Percentiles rank a stretch among this genome's conserved stretches.
Conservation (phyloP, 2,329 filamentous ascomycete genomes). For the Colletotrichum sp. region DNA sequence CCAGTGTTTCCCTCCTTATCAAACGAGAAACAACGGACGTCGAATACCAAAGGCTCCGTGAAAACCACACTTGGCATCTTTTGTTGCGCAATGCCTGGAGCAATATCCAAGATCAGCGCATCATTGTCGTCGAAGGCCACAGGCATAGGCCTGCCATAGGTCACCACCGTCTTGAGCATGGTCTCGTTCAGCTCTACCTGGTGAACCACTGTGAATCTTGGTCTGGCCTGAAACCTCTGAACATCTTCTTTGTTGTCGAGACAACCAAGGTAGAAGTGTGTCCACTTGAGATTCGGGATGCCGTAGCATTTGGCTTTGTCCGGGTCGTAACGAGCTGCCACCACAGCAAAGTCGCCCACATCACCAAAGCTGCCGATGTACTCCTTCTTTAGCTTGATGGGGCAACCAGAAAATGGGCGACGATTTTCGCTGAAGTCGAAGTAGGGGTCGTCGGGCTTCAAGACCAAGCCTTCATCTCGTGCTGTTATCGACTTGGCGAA, state of each 20-base stretch:
- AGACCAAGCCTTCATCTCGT: conserved; percentile 77
- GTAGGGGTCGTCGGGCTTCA: conserved; percentile 84
- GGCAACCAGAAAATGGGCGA: conserved; percentile 50
- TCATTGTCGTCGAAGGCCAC: conserved; percentile 42
- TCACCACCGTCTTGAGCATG: conserved; percentile 56
- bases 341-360: conserved; percentile 80
- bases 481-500: conserved; percentile 72
- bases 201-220: conserved; percentile 72
- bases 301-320: conserved; percentile 62
- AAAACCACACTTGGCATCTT: conserved; percentile 62
- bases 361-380: conserved; percentile 81
- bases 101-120: conserved; percentile 50
- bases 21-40: conserved; percentile 81
- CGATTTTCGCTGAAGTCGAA: conserved; percentile 57
- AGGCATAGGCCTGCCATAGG: conserved; percentile 48
- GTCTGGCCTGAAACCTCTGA: conserved; percentile 52
- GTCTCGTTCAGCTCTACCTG: conserved; percentile 60
- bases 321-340: conserved; percentile 77
- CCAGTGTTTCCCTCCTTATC: conserved; percentile 72
- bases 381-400: conserved; percentile 89
- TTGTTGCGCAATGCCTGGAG: conserved; percentile 46
- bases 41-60: conserved; percentile 75
- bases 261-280: conserved; percentile 82
- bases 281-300: conserved; percentile 69
- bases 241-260: conserved; percentile 71